phyloP scores from a whole-genome alignment of 352 stramenopile species.

The Saprolegnia diclina region DNA sequence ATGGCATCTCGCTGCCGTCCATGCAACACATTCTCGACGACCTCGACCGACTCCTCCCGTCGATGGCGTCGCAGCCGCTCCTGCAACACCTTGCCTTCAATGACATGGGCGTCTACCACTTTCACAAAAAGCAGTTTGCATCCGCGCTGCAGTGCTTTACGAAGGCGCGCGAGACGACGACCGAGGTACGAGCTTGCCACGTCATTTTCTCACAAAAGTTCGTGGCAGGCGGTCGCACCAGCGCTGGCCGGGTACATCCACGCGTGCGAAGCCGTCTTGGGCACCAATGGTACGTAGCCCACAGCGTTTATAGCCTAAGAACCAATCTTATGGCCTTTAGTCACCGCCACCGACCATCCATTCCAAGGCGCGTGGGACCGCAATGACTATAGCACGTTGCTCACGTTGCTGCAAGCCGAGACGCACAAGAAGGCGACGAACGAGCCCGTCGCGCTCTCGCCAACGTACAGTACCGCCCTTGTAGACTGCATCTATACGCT shows the following conservation, averaged over 20 bases:
- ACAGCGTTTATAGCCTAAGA: not conserved
- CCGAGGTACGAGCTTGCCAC: conserved; percentile 2
- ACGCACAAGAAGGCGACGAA: not conserved
- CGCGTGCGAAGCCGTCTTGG: conserved; percentile 13
- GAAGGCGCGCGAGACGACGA: not conserved
- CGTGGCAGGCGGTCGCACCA: not conserved
- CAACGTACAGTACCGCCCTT: not conserved
- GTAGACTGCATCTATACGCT: not conserved
- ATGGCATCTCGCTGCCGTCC: conserved; percentile 13
- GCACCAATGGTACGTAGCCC: not conserved
- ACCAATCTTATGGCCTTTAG: not conserved
- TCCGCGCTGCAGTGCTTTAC: conserved; percentile 8
- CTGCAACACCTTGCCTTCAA: not conserved
- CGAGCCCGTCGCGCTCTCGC: conserved; percentile 1
- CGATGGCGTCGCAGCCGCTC: not conserved
- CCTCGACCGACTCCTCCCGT: not conserved
- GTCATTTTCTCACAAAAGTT: not conserved
- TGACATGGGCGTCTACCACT: conserved; percentile 23
- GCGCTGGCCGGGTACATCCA: conserved; percentile 15
- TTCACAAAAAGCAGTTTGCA: conserved; percentile 20
- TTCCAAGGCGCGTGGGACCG: not conserved
- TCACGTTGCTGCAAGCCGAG: conserved; percentile 2
- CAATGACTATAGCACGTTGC: not conserved
- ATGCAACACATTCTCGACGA: conserved; percentile 14
- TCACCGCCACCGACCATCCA: not conserved